A percentile compares a stretch with the other conserved stretches of the same genome.
These are phyloP conservation scores for Boletus pseudopeckii DNA, from an alignment of 768 basidiomycete genomes.

Conservation along the genomic window DNA sequence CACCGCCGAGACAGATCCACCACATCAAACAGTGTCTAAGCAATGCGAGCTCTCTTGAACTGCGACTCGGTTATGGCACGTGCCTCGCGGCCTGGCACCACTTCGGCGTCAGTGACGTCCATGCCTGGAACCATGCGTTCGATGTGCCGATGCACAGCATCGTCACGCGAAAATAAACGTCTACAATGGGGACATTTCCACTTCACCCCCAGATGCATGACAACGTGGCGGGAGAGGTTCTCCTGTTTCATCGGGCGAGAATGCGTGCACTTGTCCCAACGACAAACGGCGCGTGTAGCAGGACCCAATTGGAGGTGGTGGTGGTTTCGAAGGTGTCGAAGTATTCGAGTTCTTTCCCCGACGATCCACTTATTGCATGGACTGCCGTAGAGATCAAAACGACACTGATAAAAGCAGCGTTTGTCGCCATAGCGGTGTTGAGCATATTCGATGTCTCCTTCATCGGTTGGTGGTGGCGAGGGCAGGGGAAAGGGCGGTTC, in stretches of 20 bases:
- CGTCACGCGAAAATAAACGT: constrained; percentile 30
- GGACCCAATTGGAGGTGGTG: constrained; percentile 20
- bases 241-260: constrained; percentile 28
- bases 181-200: constrained; percentile 29
- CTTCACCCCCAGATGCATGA: constrained; percentile 30
- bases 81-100: constrained; percentile 17
- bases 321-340: constrained; percentile 27
- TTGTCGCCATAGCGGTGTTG: constrained; percentile 16
- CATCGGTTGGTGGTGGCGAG: constrained; percentile 3
- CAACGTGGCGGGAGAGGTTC: constrained; percentile 30
- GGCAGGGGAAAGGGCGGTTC: not conserved
- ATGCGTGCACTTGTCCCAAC: constrained; percentile 26
- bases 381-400: constrained; percentile 21
- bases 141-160: constrained; percentile 31
- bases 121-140: constrained; percentile 27
- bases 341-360: constrained; percentile 24
- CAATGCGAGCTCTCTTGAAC: not conserved
- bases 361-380: constrained; percentile 27
- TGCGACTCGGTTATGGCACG: constrained; percentile 9
- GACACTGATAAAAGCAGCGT: constrained; percentile 23
- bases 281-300: constrained; percentile 14
- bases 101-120: constrained; percentile 23
- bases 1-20: not conserved
- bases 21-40: constrained; percentile 1
- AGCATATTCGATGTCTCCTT: constrained; percentile 23